Base-by-base conservation (phyloP, 176 grass and related monocot genomes). In the Lolium rigidum region DNA sequence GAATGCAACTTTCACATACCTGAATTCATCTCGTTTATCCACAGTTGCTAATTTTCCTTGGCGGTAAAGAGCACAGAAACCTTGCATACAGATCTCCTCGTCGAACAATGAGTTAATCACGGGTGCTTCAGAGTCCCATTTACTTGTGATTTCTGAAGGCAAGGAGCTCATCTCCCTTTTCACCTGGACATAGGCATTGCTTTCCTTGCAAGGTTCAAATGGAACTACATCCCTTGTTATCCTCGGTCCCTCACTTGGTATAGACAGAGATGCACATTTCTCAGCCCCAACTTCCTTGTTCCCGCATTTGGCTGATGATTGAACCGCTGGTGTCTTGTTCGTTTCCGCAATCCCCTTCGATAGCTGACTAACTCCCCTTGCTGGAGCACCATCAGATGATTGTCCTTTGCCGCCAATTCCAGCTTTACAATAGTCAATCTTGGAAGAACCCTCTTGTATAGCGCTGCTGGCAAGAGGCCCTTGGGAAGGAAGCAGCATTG, bases 41-140 rank as follows among this genome's bases (percentile, higher is more conserved):
- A 0, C 50, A 70, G 17, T 78, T 54, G 22, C 7, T 55, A 83
- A 38, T 16, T 56, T 90, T 56, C 57, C 61, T 77, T 71, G 79
- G 35, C 73, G 79, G 64, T 72, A 55, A 72, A 90, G 88, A 72
- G 84, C 79, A 79, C 88, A 86, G 0, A 51, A 9, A 86, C 84
- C 88, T 73, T 86, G 54, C 64, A 86, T 83, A 25, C 7, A 18
- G 9, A 90, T 1, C 12, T 78, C 72, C 25, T 66, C 35, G 15
- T 1, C 9, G 5, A 54, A 2, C n/a, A 76, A 54, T 86, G 88
- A 86, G 9, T 0, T 1, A 68, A 22, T 0, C 18, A 89, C 3
- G 48, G 24, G 44, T 10, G 1, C 16, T 38, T 46, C 70, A 35
- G 35, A 49, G 15, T 49, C 25, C 87, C 87, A 89, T 5, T 38